Conservation (phyloP, 2,329 filamentous ascomycete species). For the Arthrobotrys entomopaga region DNA sequence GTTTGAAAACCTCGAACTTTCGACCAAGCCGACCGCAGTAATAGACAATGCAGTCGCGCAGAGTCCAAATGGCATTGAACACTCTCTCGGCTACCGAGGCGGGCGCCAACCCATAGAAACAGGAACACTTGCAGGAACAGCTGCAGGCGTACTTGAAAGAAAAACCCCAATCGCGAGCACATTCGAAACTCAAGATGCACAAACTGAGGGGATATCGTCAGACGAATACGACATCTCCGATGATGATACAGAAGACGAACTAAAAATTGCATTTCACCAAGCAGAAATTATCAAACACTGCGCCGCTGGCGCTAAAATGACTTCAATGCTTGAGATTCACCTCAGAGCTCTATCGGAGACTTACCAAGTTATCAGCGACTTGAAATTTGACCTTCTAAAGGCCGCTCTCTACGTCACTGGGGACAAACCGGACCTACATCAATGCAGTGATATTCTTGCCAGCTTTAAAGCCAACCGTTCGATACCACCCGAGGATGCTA, state of each 20-base stretch:
- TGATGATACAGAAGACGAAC: slow-evolving; percentile 12
- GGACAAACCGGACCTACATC: neutral
- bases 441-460: neutral
- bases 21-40: neutral
- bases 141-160: too few species aligned
- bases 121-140: too few species aligned
- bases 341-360: slow-evolving; percentile 13
- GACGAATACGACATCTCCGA: slow-evolving; percentile 13
- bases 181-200: neutral
- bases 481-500: neutral
- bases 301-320: neutral
- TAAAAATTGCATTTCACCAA: slow-evolving; percentile 23
- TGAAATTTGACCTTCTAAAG: neutral
- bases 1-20: neutral
- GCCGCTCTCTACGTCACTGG: neutral
- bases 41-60: too few species aligned
- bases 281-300: slow-evolving; percentile 9
- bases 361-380: slow-evolving; percentile 12
- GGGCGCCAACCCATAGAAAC: too few species aligned
- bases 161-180: neutral
- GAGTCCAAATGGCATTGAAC: too few species aligned
- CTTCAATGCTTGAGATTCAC: neutral
- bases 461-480: slow-evolving; percentile 1
- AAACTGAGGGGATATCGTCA: neutral
- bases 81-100: too few species aligned